phyloP scores from a whole-genome alignment of 179 eudicot genomes.

The Vitellaria paradoxa region DNA sequence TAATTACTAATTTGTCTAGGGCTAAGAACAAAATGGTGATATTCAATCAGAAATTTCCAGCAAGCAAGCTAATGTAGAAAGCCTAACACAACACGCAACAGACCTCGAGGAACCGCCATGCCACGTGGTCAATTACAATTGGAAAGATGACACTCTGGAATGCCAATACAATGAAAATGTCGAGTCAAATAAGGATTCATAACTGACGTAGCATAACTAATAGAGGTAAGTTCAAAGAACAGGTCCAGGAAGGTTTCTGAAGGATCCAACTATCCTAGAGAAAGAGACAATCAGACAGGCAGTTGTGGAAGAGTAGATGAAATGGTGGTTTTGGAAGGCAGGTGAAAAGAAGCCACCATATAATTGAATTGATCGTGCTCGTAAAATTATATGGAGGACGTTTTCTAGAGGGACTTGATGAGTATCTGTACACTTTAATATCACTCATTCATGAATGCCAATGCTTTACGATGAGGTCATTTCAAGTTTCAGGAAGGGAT shows the following conservation, averaged over 20 bases:
- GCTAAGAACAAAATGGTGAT: background rate
- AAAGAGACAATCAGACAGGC: constrained; percentile 7
- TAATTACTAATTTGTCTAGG: background rate
- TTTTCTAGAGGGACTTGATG: constrained; percentile 5
- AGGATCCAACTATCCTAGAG: constrained; percentile 7
- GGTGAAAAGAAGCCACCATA: constrained; percentile 12
- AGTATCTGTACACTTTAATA: constrained; percentile 11
- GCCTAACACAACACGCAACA: constrained; percentile 9
- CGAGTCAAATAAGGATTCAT: constrained; percentile 6
- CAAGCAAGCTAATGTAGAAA: constrained; percentile 7
- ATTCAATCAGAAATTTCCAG: constrained; percentile 8
- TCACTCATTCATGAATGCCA: constrained; percentile 26
- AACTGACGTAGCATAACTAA: background rate
- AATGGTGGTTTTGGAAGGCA: constrained; percentile 21
- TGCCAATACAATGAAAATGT: background rate
- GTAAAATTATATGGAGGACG: constrained; percentile 15
- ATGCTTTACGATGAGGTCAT: constrained; percentile 27
- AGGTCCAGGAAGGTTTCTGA: background rate
- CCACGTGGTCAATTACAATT: background rate
- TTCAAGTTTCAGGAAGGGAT: constrained; percentile 25
- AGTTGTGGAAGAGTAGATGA: constrained; percentile 32
- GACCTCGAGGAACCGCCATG: background rate
- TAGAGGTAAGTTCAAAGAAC: background rate
- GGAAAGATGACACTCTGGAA: background rate
- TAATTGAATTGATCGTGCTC: background rate